phyloP scores from a whole-genome alignment of 1,284 basidiomycete species.

The Cryptococcus amylolentus region DNA sequence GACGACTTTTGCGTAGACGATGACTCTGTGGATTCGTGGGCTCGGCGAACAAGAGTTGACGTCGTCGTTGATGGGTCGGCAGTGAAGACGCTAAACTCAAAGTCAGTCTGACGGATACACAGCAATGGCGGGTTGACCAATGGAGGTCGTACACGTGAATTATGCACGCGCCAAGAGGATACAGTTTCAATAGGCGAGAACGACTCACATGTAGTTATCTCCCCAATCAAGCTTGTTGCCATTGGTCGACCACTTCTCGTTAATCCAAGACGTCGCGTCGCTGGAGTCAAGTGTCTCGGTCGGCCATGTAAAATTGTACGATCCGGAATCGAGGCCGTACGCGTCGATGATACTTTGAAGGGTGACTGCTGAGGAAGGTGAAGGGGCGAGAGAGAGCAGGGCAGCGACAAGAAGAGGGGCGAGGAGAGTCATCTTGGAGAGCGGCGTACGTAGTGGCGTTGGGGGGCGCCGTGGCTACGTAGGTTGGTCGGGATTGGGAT shows the following conservation, averaged over 20 bases:
- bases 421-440: not conserved
- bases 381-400: slow-evolving; percentile 5
- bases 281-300: slow-evolving; percentile 16
- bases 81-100: slow-evolving; percentile 23
- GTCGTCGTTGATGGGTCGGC: slow-evolving; percentile 30
- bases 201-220: slow-evolving; percentile 28
- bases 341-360: slow-evolving; percentile 4
- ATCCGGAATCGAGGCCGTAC: slow-evolving; percentile 11
- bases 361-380: not conserved
- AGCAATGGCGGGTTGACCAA: no score
- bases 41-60: slow-evolving; percentile 17
- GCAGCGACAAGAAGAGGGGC: slow-evolving; percentile 3
- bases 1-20: slow-evolving; percentile 7
- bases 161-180: not conserved
- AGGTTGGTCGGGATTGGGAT: no score
- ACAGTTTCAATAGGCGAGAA: not conserved
- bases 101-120: no score
- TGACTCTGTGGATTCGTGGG: slow-evolving; percentile 10
- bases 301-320: slow-evolving; percentile 30
- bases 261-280: slow-evolving; percentile 25
- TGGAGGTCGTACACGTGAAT: not conserved
- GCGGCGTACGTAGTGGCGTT: no score
- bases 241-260: slow-evolving; percentile 34
- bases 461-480: no score
- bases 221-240: slow-evolving; percentile 33